These are phyloP conservation scores for Blastobotrys petasosporus DNA, from an alignment of 1,139 yeast genomes.

Conservation along the genomic window DNA sequence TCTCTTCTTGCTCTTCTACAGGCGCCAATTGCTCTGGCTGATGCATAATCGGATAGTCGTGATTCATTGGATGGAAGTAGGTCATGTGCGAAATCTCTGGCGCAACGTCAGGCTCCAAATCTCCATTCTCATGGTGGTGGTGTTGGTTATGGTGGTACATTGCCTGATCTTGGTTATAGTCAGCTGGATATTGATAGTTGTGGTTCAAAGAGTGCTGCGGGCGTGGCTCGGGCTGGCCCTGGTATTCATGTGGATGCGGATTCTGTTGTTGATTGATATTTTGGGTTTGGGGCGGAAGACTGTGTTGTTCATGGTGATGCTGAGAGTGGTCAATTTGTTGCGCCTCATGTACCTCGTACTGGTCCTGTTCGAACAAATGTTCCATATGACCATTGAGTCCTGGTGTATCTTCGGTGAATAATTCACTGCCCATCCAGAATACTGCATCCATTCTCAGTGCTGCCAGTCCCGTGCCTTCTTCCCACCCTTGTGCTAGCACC, in stretches of 20 bases:
- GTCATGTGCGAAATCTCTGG: constrained; percentile 2
- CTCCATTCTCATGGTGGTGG: background rate
- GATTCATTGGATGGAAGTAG: constrained; percentile 2
- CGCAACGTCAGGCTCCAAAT: background rate
- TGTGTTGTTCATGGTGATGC: background rate
- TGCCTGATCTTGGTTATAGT: background rate
- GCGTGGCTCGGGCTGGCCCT: background rate
- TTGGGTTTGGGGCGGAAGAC: background rate
- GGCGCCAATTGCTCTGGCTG: background rate
- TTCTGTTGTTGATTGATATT: constrained; percentile 2
- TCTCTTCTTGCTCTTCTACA: constrained; percentile 14
- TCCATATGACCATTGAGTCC: constrained; percentile 14
- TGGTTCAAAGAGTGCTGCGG: constrained; percentile 1
- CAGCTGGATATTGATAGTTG: constrained; percentile 7
- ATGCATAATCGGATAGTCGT: constrained; percentile 3
- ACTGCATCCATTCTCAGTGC: constrained; percentile 33
- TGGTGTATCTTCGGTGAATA: constrained; percentile 17
- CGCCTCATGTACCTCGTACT: background rate
- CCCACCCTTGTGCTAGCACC: constrained; percentile 31
- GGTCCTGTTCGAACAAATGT: constrained; percentile 6
- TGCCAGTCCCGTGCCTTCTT: constrained; percentile 36
- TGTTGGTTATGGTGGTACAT: background rate
- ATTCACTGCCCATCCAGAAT: constrained; percentile 29
- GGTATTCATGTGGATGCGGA: background rate
- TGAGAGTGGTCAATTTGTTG: background rate